Conservation (phyloP, 2,329 filamentous ascomycete genomes). For the Xylariaceae sp. region DNA sequence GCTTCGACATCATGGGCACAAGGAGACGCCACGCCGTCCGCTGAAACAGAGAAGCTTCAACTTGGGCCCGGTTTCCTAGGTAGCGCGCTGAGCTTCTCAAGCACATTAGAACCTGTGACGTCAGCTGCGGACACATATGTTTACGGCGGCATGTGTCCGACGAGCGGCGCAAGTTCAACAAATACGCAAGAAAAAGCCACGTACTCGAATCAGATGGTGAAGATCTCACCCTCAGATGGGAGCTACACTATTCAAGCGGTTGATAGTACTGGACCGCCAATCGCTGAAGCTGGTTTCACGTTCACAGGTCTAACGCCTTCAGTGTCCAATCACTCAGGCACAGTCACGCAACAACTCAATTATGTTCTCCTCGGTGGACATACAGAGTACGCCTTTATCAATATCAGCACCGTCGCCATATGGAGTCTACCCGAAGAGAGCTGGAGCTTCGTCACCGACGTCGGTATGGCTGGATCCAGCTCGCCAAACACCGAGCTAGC, state of each 20-base stretch:
- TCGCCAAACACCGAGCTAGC: constrained; percentile 53
- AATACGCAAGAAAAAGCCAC: constrained; percentile 65
- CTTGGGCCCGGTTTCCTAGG: constrained; percentile 50
- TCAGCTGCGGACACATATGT: constrained; percentile 60
- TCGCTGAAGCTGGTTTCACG: constrained; percentile 82
- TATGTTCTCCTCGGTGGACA: constrained; percentile 85
- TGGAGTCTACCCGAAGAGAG: constrained; percentile 82
- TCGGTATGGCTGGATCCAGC: constrained; percentile 46
- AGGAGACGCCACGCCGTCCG: constrained; percentile 25
- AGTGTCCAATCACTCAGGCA: constrained; percentile 62
- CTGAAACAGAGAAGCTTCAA: constrained; percentile 23
- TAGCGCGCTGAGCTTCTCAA: constrained; percentile 63
- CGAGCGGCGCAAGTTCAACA: constrained; percentile 37
- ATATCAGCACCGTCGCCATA: constrained; percentile 86
- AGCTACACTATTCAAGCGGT: constrained; percentile 38
- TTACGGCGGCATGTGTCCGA: constrained; percentile 89
- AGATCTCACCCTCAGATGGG: constrained; percentile 47
- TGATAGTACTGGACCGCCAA: constrained; percentile 55
- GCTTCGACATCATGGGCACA: constrained; percentile 41
- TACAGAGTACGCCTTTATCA: constrained; percentile 78
- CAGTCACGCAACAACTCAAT: constrained; percentile 67
- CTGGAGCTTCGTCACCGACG: constrained; percentile 70
- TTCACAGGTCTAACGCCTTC: constrained; percentile 71
- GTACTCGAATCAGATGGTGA: constrained; percentile 78
- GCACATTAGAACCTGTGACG: constrained; percentile 49